Evolutionary conservation across 1,139 yeast genomes (phyloP), one percentile per base, ranked within the genome.

Genomic region (Torulaspora pretoriensis): DNA sequence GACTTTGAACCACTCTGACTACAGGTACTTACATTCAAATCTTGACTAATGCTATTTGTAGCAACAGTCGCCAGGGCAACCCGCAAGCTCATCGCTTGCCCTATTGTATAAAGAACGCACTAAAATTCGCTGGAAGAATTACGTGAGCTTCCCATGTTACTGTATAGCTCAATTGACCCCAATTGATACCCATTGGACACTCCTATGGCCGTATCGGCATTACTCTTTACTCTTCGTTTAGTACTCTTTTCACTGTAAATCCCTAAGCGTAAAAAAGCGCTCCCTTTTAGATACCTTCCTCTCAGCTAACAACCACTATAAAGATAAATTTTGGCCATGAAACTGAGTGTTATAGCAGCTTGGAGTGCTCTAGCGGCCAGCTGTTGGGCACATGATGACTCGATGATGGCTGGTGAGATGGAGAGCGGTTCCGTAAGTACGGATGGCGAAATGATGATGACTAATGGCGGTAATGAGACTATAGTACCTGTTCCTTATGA

Each of bases 401-500:
- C 46, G 57, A 54, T 49, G 42, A 50, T 46, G 60, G 40, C 42
- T 17, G 35, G 25, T 10, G 30, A 16, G n/a, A 16, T 14, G 16
- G 39, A 33, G 33, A 42, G 35, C 35, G 35, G 26, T 12, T 38
- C 25, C 8, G 12, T 14, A 14, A 17, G n/a, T 13, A 6, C 6
- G 13, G 36, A 36, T 4, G 29, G 8, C 12, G 40, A 12, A 17
- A 34, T 43, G 32, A 8, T 16, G 25, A 19, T 27, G 30, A 16
- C 25, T 24, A 22, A 16, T 24, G 37, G 33, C 31, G 29, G 30
- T 24, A 29, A 32, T 24, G 28, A 22, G 2, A 40, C 46, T 4
- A n/a, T 63, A 12, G 45, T 45, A 1, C 70, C 73, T 2, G 57
- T 63, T 16, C 62, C 74, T 1, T 89, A 83, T 62, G 78, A 73